Evolutionary conservation across 78 protist genomes (phyloP).

Genomic region (Salpingoeca rosetta): DNA sequence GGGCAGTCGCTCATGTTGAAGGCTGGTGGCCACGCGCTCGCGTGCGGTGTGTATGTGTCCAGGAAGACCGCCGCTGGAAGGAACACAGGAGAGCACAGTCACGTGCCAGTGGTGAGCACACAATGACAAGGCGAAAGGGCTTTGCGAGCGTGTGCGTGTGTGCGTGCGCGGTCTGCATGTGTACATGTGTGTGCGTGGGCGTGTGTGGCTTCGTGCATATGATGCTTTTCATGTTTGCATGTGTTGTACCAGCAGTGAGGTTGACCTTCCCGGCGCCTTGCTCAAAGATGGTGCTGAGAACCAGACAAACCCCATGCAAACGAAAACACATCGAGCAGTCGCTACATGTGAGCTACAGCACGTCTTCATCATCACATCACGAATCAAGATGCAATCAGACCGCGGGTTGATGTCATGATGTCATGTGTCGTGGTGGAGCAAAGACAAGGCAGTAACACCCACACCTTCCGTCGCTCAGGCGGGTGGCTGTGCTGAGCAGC

Average conservation of each 20-base stretch:
- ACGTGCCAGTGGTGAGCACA: too few relatives aligned
- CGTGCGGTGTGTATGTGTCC: conserved; percentile 40
- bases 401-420: neutral
- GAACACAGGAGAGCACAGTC: too few relatives aligned
- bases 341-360: neutral
- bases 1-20: conserved; percentile 70
- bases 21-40: conserved; percentile 28
- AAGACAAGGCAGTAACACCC: too few relatives aligned
- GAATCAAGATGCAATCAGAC: neutral
- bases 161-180: too few relatives aligned
- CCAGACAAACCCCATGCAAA: too few relatives aligned
- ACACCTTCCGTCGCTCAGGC: neutral
- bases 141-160: too few relatives aligned
- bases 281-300: conserved; percentile 59
- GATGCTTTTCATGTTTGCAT: neutral
- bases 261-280: conserved; percentile 67
- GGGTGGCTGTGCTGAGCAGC: conserved; percentile 35
- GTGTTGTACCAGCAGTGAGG: conserved; percentile 1
- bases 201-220: neutral
- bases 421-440: too few relatives aligned
- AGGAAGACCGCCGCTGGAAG: neutral
- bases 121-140: too few relatives aligned
- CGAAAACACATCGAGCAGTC: too few relatives aligned
- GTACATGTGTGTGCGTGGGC: too few relatives aligned
- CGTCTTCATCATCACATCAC: neutral